A percentile compares a stretch with the other conserved stretches of the same genome.
phyloP scores from a whole-genome alignment of 2,329 filamentous ascomycete genomes.

The Canariomyces notabilis region DNA sequence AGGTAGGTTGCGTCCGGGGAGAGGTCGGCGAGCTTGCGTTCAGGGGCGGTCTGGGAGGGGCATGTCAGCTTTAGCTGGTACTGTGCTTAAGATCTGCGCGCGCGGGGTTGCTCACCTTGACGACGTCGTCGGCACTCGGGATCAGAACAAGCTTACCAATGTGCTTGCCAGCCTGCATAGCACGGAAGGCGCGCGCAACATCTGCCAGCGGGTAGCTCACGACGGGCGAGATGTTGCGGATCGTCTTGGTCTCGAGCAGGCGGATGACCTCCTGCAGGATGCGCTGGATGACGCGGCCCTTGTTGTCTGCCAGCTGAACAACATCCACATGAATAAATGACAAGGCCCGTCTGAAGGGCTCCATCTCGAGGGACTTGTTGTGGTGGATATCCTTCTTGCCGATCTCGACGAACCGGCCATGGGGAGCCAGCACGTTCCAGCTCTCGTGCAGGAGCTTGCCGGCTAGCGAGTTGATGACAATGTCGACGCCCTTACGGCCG shows the following conservation, averaged over 20 bases:
- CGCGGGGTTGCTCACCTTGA: conserved; percentile 1
- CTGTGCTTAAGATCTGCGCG: too few relatives aligned
- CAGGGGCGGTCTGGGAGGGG: not conserved
- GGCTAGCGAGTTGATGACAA: conserved; percentile 38
- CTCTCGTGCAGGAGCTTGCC: conserved; percentile 13
- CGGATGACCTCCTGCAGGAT: not conserved
- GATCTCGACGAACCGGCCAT: conserved; percentile 43
- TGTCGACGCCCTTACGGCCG: conserved; percentile 30
- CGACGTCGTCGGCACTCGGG: conserved; percentile 6
- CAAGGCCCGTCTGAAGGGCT: not conserved
- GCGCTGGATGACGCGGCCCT: not conserved
- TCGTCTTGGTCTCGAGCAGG: not conserved
- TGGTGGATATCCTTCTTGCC: conserved; percentile 7
- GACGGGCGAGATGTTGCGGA: conserved; percentile 6
- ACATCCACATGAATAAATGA: conserved; percentile 17
- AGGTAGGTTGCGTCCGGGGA: conserved; percentile 30
- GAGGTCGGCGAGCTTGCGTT: not conserved
- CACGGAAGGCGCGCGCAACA: conserved; percentile 34
- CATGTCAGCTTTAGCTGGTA: not conserved
- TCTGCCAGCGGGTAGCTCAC: conserved; percentile 21
- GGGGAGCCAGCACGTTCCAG: conserved; percentile 35
- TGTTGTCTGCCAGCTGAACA: not conserved
- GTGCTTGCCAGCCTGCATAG: conserved; percentile 38
- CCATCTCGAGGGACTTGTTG: conserved; percentile 5
- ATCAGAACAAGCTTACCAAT: conserved; percentile 39